Percentiles rank a stretch among this genome's conserved stretches.
Evolutionary conservation across 192 early-diverging fungal genomes (phyloP).

Genomic region (Entomortierella beljakovae): DNA sequence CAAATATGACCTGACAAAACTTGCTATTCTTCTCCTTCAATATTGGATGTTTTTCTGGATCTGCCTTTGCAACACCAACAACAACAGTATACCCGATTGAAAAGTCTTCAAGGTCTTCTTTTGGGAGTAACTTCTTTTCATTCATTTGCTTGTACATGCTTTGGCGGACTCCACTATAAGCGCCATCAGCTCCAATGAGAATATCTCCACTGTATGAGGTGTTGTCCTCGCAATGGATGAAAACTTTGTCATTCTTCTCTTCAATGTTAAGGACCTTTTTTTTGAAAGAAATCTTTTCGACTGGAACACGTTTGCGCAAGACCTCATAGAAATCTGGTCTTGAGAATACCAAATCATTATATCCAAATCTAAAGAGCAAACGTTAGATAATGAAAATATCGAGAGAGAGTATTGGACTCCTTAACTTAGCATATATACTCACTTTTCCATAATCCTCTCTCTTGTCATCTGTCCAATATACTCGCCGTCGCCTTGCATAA

Average conservation of each 20-base stretch:
- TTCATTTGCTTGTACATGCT: slow-evolving; percentile 10
- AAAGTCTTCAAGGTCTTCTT: slow-evolving; percentile 2
- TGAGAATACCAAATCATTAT: background rate
- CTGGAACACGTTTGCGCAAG: background rate
- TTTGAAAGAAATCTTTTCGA: slow-evolving; percentile 1
- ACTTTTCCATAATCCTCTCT: no score
- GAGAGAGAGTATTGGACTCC: background rate
- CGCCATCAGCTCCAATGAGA: slow-evolving; percentile 16
- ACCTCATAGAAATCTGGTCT: slow-evolving; percentile 11
- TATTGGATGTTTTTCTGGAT: slow-evolving; percentile 10
- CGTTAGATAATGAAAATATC: no score
- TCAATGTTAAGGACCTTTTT: slow-evolving; percentile 8
- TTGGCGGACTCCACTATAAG: slow-evolving; percentile 8
- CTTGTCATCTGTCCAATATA: background rate
- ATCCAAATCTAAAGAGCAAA: background rate
- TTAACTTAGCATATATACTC: no score
- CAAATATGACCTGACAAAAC: background rate
- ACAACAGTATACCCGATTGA: background rate
- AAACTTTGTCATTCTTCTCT: slow-evolving; percentile 4
- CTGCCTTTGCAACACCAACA: slow-evolving; percentile 13
- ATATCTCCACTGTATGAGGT: slow-evolving; percentile 7
- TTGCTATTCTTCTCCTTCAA: slow-evolving; percentile 3
- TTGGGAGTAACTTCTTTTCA: background rate
- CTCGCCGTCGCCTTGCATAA: background rate
- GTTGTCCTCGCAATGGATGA: slow-evolving; percentile 5